A percentile compares a stretch with the other conserved stretches of the same genome.
Conservation (phyloP, 805 yeast species). For the Yarrowia osloensis region DNA sequence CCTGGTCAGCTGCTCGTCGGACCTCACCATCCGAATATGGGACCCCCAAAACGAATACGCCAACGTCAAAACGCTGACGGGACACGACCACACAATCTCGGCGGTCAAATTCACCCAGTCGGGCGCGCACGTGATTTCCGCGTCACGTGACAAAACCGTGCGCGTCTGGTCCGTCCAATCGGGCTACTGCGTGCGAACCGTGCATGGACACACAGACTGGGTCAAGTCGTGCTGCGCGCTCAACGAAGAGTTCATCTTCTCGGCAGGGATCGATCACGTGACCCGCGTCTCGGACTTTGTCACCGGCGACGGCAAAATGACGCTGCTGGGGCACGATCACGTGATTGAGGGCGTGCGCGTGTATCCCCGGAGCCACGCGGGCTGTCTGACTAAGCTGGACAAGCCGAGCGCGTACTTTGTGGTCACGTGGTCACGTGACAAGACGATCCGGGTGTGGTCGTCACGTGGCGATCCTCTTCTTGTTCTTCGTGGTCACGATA, state of each 20-base stretch:
- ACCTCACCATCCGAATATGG: slow-evolving; percentile 68
- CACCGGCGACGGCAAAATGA: slow-evolving; percentile 66
- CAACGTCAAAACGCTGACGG: slow-evolving; percentile 64
- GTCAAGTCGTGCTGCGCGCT: slow-evolving; percentile 55
- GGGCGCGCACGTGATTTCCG: slow-evolving; percentile 56
- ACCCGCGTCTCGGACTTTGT: slow-evolving; percentile 65
- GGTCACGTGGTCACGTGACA: slow-evolving; percentile 79
- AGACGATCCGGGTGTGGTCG: slow-evolving; percentile 71
- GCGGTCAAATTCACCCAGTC: slow-evolving; percentile 55
- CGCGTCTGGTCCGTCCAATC: slow-evolving; percentile 70
- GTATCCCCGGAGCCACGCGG: slow-evolving; percentile 46
- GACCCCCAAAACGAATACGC: slow-evolving; percentile 53
- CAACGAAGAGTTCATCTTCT: slow-evolving; percentile 55
- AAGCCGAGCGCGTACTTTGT: slow-evolving; percentile 55
- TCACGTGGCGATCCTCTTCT: slow-evolving; percentile 61
- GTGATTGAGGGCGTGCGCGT: slow-evolving; percentile 72
- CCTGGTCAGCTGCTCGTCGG: slow-evolving; percentile 55
- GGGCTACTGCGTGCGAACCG: slow-evolving; percentile 67
- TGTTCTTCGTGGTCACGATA: slow-evolving; percentile 71
- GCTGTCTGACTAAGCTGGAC: slow-evolving; percentile 37
- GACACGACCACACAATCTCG: slow-evolving; percentile 88
- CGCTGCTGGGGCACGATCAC: slow-evolving; percentile 76
- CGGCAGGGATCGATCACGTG: slow-evolving; percentile 80
- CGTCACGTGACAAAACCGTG: slow-evolving; percentile 90
- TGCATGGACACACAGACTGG: slow-evolving; percentile 88